Evolutionary conservation across 1,139 yeast genomes (phyloP).

Genomic region (Saccharomyces hybrid): DNA sequence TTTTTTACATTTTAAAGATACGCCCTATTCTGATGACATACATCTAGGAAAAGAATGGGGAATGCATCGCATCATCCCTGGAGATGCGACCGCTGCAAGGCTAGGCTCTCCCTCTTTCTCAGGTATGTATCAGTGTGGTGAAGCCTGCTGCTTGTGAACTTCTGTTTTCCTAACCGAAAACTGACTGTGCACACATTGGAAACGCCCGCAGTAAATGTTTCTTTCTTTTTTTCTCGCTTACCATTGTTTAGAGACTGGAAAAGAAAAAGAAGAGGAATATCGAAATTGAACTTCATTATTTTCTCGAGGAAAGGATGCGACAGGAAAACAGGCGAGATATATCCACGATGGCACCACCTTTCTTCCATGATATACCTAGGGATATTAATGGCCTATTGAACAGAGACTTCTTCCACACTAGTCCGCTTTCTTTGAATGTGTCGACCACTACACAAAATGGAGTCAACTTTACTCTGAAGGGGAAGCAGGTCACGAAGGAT

Average conservation of each 20-base stretch:
- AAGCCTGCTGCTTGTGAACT: not conserved
- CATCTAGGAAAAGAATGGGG: too few relatives aligned
- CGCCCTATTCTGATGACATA: constrained; percentile 42
- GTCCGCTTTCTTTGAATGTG: constrained; percentile 83
- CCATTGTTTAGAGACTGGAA: not conserved
- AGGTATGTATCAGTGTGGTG: not conserved
- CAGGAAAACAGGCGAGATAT: not conserved
- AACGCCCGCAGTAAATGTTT: not conserved
- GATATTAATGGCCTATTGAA: constrained; percentile 81
- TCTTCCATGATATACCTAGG: constrained; percentile 85
- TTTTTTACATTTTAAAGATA: constrained; percentile 39
- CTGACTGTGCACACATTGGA: not conserved
- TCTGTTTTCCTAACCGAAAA: not conserved
- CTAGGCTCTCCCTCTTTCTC: not conserved
- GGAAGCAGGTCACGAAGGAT: constrained; percentile 73
- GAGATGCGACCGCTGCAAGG: not conserved
- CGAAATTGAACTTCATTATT: not conserved
- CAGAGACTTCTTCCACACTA: constrained; percentile 88
- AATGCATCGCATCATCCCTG: too few relatives aligned
- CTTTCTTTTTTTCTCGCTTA: not conserved
- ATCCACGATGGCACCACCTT: constrained; percentile 52
- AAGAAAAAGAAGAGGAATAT: not conserved
- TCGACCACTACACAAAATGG: constrained; percentile 96
- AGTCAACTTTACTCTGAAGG: constrained; percentile 89
- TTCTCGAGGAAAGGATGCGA: not conserved